Evolutionary conservation across 2,329 filamentous ascomycete genomes (phyloP).

Genomic region (Stylonectria norvegica): DNA sequence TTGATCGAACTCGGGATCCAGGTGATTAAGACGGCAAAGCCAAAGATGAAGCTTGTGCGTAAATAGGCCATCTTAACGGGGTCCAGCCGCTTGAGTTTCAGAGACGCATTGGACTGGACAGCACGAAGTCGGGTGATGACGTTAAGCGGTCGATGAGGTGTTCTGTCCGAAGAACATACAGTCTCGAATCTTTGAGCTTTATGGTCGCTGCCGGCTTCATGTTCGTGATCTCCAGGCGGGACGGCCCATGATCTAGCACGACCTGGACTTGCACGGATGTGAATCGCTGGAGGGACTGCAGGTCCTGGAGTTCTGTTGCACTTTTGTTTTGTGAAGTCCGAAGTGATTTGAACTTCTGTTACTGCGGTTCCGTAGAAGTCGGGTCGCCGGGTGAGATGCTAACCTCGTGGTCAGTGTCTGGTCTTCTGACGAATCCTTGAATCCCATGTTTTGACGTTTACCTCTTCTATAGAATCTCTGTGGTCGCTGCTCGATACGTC

Average conservation of each 20-base stretch:
- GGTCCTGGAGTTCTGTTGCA: conserved; percentile 2
- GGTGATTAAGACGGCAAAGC: conserved; percentile 55
- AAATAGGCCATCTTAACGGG: conserved; percentile 58
- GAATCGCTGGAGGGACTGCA: conserved; percentile 12
- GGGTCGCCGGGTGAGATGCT: conserved; percentile 27
- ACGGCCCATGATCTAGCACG: conserved; percentile 25
- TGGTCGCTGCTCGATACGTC: conserved; percentile 27
- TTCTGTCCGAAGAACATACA: conserved; percentile 27
- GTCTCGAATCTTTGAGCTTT: conserved; percentile 28
- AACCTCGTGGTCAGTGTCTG: neutral
- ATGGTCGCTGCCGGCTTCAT: conserved; percentile 9
- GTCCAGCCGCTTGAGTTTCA: conserved; percentile 39
- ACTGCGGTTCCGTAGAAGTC: conserved; percentile 46
- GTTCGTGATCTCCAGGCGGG: conserved; percentile 14
- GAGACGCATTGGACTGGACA: conserved; percentile 28
- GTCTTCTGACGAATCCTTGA: neutral
- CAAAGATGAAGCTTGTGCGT: conserved; percentile 59
- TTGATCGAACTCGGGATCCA: conserved; percentile 69
- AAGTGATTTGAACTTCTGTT: conserved; percentile 48
- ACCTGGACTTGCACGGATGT: conserved; percentile 14
- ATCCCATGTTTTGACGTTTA: conserved; percentile 9
- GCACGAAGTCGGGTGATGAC: conserved; percentile 22
- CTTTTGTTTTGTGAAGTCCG: conserved; percentile 20
- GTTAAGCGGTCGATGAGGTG: conserved; percentile 7
- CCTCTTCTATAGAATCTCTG: conserved; percentile 35